A percentile compares a stretch with the other conserved stretches of the same genome.
phyloP scores from a whole-genome alignment of 1,139 yeast genomes.

The Pichia cactophila region DNA sequence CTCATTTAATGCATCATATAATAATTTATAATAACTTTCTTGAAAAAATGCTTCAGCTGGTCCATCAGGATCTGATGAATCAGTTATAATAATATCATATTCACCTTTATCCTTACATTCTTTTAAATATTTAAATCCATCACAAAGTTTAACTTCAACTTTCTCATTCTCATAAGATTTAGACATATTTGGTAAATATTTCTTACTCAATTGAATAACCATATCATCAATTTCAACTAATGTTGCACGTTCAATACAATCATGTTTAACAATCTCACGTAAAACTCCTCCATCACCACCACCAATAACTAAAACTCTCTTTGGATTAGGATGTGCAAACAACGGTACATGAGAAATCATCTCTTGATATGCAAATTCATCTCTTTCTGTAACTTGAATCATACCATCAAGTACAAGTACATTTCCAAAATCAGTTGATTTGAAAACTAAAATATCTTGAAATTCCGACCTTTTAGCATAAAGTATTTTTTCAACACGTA shows the following conservation, averaged over 20 bases:
- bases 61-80: constrained; percentile 96
- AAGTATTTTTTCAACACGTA: constrained; percentile 72
- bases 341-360: constrained; percentile 88
- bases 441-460: constrained; percentile 84
- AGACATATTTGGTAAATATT: constrained; percentile 78
- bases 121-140: constrained; percentile 78
- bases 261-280: constrained; percentile 86
- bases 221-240: constrained; percentile 89
- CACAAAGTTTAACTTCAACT: constrained; percentile 77
- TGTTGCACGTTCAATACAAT: constrained; percentile 74
- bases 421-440: constrained; percentile 82
- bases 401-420: constrained; percentile 87
- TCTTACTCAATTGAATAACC: constrained; percentile 73
- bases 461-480: constrained; percentile 76
- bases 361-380: constrained; percentile 91
- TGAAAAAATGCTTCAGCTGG: constrained; percentile 95
- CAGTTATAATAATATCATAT: constrained; percentile 87
- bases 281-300: constrained; percentile 98
- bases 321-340: constrained; percentile 87
- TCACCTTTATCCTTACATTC: constrained; percentile 33
- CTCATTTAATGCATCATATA: constrained; percentile 55
- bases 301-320: constrained; percentile 82
- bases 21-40: constrained; percentile 66
- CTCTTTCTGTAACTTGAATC: constrained; percentile 89
- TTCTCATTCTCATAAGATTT: constrained; percentile 68